Evolutionary conservation across 129 eudicot genomes (phyloP), one percentile per base, ranked within the genome.

Genomic region (Flaveria bidentis): DNA sequence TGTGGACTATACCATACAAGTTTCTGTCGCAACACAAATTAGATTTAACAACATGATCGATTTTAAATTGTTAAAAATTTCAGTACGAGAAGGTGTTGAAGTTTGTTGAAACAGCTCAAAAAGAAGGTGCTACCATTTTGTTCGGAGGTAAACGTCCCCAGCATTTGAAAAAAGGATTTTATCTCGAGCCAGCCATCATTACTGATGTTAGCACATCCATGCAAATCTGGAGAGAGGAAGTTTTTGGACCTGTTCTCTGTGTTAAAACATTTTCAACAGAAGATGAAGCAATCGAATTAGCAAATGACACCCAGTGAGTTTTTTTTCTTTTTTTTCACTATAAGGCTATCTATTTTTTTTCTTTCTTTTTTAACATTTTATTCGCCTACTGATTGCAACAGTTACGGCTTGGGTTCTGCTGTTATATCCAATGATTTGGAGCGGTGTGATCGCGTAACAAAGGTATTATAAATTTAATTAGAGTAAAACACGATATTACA

Each of bases 221-320:
- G 99, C 96, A 95, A 91, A 91, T 95, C 44, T 95, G 97, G 97
- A 89, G 82, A 75, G 99, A 95, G 69, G 99, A 95, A 86, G 97
- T 95, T 41, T 95, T 95, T 58, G 99, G 99, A 74, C 99, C 99
- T 17, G 95, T 95, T 74, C 90, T 95, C 9, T 91, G 97, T 56
- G 99, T 87, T 41, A 95, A 95, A 82, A 86, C 99, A 67, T 95
- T 95, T 81, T 74, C 83, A 36, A 86, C 90, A 11, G 99, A 95
- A 80, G 95, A 87, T 41, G 99, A 95, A 87, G 99, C 99, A 71
- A 85, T 95, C 23, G 94, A 95, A 73, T 84, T 95, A 79, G 97
- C 99, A 78, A 95, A 95, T 69, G 99, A 95, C 79, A 87, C 97
- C 58, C 89, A 85, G 99, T 95, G 75, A 86, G 96, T 79, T 20